phyloP scores from a whole-genome alignment of 1,284 basidiomycete species.

The Boletellus deceptivus region DNA sequence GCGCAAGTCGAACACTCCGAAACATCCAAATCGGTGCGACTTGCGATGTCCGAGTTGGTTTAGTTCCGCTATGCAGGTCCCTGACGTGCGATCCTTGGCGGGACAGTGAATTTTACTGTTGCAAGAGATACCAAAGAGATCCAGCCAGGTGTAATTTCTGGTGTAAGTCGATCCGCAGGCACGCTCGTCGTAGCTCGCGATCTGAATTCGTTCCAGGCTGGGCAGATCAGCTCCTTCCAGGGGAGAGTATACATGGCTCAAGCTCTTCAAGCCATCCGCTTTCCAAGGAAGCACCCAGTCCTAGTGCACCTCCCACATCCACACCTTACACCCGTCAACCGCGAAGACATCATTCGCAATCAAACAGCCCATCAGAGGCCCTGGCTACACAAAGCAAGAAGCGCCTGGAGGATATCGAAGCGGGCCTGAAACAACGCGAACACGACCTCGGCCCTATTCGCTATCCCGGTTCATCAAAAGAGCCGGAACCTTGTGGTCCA shows the following conservation, averaged over 20 bases:
- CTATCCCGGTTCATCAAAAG: slow-evolving; percentile 6
- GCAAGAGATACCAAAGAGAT: slow-evolving; percentile 15
- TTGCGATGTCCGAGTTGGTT: not conserved
- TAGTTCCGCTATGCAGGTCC: not conserved
- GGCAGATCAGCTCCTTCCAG: slow-evolving; percentile 17
- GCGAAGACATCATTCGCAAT: not conserved
- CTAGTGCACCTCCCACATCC: not conserved
- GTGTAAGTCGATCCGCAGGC: slow-evolving; percentile 15
- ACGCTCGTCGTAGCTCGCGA: not conserved
- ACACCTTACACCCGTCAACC: not conserved
- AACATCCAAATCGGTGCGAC: slow-evolving; percentile 25
- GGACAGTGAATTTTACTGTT: slow-evolving; percentile 28
- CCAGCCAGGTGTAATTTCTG: slow-evolving; percentile 21
- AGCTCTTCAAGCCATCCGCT: not conserved
- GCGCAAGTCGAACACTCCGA: slow-evolving; percentile 18
- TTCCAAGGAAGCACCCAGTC: not conserved
- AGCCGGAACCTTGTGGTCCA: not conserved
- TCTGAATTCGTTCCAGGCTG: slow-evolving; percentile 13
- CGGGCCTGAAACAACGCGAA: slow-evolving; percentile 21
- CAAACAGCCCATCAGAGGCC: not conserved
- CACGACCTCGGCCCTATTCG: slow-evolving; percentile 16
- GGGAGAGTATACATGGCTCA: not conserved
- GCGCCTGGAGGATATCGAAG: slow-evolving; percentile 19
- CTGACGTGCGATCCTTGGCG: slow-evolving; percentile 6
- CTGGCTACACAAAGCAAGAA: slow-evolving; percentile 12